Base-by-base conservation (phyloP, 805 yeast species). In the Tetrapisispora iriomotensis region DNA sequence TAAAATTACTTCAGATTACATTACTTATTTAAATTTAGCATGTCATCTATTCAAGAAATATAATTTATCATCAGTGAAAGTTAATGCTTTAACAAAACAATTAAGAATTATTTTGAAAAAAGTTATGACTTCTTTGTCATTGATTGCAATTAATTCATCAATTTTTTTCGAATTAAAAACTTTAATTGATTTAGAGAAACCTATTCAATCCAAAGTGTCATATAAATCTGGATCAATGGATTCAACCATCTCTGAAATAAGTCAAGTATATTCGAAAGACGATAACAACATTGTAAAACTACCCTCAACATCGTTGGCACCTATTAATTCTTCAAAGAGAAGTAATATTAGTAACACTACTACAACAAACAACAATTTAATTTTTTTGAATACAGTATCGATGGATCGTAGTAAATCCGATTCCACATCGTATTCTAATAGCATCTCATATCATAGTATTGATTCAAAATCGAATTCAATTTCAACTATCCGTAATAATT, bases 61-160 rank as follows among this genome's bases (percentile, higher is more conserved):
- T 19, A 26, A 36, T 30, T 17, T 36, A 20, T 4, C 20, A 6
- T 12, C 17, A 18, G 23, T 36, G 2, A 31, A 37, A 14, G 32
- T 26, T 20, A 24, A 19, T 17, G 15, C 19, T 4, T 25, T 27
- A 12, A 8, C 12, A 12, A 31, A 32, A 25, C 34, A 37, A 21
- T 6, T 37, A 21, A 67, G 72, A 40, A 64, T 65, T 39, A 60
- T 74, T 28, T 56, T 81, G 46, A 74, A 69, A 48, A 68, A 70
- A 43, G 62, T 80, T 13, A 71, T 77, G 0, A 60, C 68, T 8
- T 65, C 79, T 1, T 68, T 77, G 41, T 72, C 84, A 2, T 81
- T 76, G 42, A 68, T 82, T 41, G 75, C 77, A 42, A 72, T 80
- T 41, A 77, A 77, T 51, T 82, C 84, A 8, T 66, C 72, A 36